These are phyloP conservation scores for Tilletiopsis washingtonensis DNA, from an alignment of 1,284 basidiomycete species.

Conservation along the genomic window DNA sequence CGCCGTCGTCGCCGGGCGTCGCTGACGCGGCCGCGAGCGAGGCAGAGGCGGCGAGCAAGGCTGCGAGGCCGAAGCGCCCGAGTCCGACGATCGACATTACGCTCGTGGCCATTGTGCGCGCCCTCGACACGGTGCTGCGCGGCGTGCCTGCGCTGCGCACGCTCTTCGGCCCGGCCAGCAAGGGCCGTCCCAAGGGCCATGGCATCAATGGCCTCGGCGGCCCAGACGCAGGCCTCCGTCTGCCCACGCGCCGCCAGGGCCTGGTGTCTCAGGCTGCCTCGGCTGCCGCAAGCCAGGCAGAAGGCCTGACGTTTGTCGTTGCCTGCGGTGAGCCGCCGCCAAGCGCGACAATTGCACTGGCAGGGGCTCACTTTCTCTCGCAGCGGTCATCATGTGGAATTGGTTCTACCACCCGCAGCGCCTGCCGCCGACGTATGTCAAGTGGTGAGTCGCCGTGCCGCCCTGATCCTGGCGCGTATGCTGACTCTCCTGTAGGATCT, in stretches of 20 bases:
- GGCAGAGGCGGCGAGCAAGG: neutral
- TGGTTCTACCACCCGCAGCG: conserved; percentile 46
- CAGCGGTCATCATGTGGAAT: conserved; percentile 41
- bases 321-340: too few species aligned
- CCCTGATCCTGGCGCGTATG: too few species aligned
- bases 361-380: too few species aligned
- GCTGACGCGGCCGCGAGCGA: neutral
- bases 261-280: too few species aligned
- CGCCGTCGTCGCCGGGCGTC: neutral
- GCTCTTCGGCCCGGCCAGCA: neutral
- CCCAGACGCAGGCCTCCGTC: too few species aligned
- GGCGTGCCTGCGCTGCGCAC: conserved; percentile 10
- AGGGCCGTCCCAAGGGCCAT: neutral
- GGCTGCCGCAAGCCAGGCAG: conserved; percentile 17
- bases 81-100: conserved; percentile 48
- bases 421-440: conserved; percentile 41
- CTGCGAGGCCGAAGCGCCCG: conserved; percentile 11
- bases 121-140: conserved; percentile 41
- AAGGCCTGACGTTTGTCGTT: conserved; percentile 35
- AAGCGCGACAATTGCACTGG: too few species aligned
- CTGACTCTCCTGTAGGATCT: too few species aligned
- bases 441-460: conserved; percentile 45
- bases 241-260: too few species aligned
- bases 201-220: neutral
- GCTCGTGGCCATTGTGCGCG: conserved; percentile 48